Base-by-base conservation (phyloP, 176 grass and related monocot species). In the Cenchrus purpureus region DNA sequence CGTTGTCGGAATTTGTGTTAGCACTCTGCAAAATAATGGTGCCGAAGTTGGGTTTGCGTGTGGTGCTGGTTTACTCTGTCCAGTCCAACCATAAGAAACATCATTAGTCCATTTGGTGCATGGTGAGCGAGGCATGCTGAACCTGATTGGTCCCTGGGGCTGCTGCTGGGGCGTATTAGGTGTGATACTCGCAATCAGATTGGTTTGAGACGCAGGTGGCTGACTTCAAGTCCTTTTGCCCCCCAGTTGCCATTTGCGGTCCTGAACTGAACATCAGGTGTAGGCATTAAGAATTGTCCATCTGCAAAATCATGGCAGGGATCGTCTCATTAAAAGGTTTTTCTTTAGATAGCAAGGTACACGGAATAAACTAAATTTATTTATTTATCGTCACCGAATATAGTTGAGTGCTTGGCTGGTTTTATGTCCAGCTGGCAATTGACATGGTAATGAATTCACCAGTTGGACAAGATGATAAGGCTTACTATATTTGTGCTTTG, bases 1-100 rank as follows among this genome's bases (percentile, higher is more conserved):
- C 64, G 9, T 49, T 85, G 76, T 87, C 48, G 17, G 75, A 87
- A 74, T 87, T 58, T 63, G 45, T 70, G 80, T 63, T 59, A 69
- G 61, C 80, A 63, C 29, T 17, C 71, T 48, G 58, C 52, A 78
- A 83, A 73, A 19, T 45, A 75, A 49, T 74, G 43, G 67, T 25
- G 62, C 61, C 61, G n/a, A 44, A 73, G 66, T 83, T 83, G 79
- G 67, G 54, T 74, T 59, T 68, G 79, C 60, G n/a, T 54, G 60
- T 83, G 74, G 74, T 72, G 15, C 22, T 74, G 12, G 43, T 83
- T 79, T 74, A 59, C 58, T 52, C 50, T 83, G 59, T 48, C 60
- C 20, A 59, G 76, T 62, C 61, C 66, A 79, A 79, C 59, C 49
- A 74, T 53, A 61, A 83, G 74, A 45, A 65, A 60, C 50, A 53